Base-by-base conservation (phyloP, 352 stramenopile genomes). In the Phytophthora fragariae region DNA sequence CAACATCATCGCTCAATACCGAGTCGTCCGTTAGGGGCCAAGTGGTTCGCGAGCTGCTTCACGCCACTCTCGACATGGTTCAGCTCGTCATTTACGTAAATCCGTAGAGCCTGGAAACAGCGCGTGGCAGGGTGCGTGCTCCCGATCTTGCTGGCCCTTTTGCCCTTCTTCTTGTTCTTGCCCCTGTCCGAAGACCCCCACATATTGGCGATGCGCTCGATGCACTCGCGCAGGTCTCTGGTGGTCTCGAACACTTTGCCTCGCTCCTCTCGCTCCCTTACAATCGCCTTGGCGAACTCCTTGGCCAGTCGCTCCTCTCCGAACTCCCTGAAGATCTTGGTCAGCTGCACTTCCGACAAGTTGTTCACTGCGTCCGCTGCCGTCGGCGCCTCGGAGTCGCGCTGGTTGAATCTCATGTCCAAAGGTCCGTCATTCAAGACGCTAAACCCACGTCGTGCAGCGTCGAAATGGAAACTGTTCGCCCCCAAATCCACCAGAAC, bases 391-490 rank as follows among this genome's bases (percentile, higher is more conserved):
- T 69, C 46, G 0, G 37, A 37, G 14, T 69, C 70, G 47, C 57
- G 56, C 68, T 91, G 87, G 60, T 95, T 79, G 70, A 92, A 95
- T 35, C 89, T 80, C 89, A 95, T 95, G 75, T 95, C 86, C 31
- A 95, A 62, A 41, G 89, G 89, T 0, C 89, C 89, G 68, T 95
- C 86, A 57, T 85, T 83, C 60, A 89, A 71, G 50, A 85, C 86
- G 75, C 87, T 94, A 68, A 95, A 94, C 17, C 89, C 89, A 31
- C 89, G 83, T 35, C 79, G 75, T 10, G 81, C 71, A 53, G 84
- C 76, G 62, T 95, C 89, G 57, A 94, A 92, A 76, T 95, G 89
- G 61, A 91, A 92, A 70, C 89, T 95, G 64, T 95, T 95, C 33
- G 86, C 89, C 10, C 89, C 89, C 10, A 95, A 81, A 68, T 95